These are phyloP conservation scores for Alternaria triticina DNA, from an alignment of 2,329 filamentous ascomycete species.

Conservation along the genomic window DNA sequence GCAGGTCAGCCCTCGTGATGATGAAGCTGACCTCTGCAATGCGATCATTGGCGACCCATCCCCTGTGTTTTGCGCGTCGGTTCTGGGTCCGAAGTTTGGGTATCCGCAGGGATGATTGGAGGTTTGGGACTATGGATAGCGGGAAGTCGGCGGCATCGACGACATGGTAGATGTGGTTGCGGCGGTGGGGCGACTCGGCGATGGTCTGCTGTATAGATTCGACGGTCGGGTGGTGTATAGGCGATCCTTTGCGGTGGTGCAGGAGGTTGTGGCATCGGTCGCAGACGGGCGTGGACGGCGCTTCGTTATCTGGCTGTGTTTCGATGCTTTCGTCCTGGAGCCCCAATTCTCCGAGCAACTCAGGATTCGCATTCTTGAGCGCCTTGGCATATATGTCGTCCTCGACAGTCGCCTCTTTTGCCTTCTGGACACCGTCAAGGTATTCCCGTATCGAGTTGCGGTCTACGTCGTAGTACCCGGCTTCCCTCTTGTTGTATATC, in stretches of 20 bases:
- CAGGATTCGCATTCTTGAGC: constrained; percentile 37
- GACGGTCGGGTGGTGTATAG: constrained; percentile 82
- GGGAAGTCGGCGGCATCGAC: constrained; percentile 96
- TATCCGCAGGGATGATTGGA: constrained; percentile 73
- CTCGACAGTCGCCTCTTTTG: constrained; percentile 32
- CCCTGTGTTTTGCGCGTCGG: constrained; percentile 71
- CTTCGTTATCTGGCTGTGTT: constrained; percentile 13
- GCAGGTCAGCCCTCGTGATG: constrained; percentile 84
- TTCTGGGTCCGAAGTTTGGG: constrained; percentile 81
- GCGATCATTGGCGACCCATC: constrained; percentile 68
- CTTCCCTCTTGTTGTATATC: constrained; percentile 59
- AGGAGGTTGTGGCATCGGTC: constrained; percentile 84
- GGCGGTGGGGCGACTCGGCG: constrained; percentile 83
- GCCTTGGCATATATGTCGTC: constrained; percentile 48
- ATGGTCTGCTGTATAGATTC: constrained; percentile 84
- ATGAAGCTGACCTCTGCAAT: constrained; percentile 86
- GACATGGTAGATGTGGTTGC: constrained; percentile 95
- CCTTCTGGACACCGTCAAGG: constrained; percentile 35
- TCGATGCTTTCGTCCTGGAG: constrained; percentile 29
- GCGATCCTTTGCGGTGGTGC: constrained; percentile 73
- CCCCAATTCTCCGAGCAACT: constrained; percentile 39
- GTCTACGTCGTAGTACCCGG: constrained; percentile 63
- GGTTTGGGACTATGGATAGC: constrained; percentile 83
- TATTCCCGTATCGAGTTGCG: constrained; percentile 56
- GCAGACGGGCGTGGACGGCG: constrained; percentile 67